Conservation (phyloP, 345 rosid genomes). For the Eucalyptus sp. region DNA sequence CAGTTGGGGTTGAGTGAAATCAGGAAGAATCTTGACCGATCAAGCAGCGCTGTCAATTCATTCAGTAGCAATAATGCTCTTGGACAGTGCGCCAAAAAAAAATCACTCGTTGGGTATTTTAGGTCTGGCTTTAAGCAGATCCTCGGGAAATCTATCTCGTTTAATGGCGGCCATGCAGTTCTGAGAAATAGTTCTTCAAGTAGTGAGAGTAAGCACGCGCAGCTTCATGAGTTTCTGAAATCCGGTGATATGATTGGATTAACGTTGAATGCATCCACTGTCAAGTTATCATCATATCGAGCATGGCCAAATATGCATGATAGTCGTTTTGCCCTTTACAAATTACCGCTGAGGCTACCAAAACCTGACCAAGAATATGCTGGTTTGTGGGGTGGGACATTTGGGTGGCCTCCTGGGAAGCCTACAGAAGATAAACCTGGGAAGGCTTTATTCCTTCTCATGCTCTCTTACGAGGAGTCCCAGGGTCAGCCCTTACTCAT, state of each 20-base stretch:
- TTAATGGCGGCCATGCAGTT: constrained; percentile 7
- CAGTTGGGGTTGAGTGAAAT: constrained; percentile 30
- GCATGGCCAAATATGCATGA: constrained; percentile 91
- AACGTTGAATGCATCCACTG: constrained; percentile 31
- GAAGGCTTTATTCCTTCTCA: constrained; percentile 66
- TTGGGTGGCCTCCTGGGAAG: constrained; percentile 82
- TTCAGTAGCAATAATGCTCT: constrained; percentile 20
- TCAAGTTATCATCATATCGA: constrained; percentile 54
- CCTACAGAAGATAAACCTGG: constrained; percentile 62
- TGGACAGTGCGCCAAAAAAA: constrained; percentile 16
- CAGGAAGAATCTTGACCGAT: constrained; percentile 23
- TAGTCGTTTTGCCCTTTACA: constrained; percentile 63
- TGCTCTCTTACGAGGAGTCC: constrained; percentile 66
- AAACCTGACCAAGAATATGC: constrained; percentile 51
- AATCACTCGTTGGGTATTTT: constrained; percentile 33
- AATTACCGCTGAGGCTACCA: constrained; percentile 43
- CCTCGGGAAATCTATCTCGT: constrained; percentile 39
- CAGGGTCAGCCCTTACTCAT: constrained; percentile 39
- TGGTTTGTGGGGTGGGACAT: constrained; percentile 82
- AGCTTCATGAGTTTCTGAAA: constrained; percentile 45
- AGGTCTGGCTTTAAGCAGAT: constrained; percentile 43
- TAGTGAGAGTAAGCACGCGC: constrained; percentile 38
- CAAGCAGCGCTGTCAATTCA: constrained; percentile 2
- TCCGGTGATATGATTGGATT: constrained; percentile 57
- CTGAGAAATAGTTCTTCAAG: constrained; percentile 36